Evolutionary conservation across 352 stramenopile genomes (phyloP).

Genomic region (Phytophthora aleatoria): DNA sequence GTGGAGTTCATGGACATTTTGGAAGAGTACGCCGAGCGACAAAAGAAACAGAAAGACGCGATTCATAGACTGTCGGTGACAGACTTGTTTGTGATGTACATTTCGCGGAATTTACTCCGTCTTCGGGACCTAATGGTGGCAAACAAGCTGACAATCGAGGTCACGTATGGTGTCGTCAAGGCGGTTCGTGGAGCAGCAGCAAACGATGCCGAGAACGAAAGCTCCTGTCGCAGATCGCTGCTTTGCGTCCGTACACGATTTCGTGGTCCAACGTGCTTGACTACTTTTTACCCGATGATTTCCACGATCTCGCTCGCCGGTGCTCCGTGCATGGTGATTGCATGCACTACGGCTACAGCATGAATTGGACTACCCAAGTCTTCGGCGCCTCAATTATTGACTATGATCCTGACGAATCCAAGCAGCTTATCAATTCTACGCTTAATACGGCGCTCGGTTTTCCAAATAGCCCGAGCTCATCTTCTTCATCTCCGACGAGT

Average conservation of each 20-base stretch:
- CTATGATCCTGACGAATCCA: conserved; percentile 2
- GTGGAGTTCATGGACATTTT: not conserved
- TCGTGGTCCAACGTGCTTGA: conserved; percentile 37
- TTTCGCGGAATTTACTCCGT: conserved; percentile 18
- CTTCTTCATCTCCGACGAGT: not conserved
- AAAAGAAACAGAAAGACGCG: not conserved
- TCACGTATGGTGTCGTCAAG: conserved; percentile 2
- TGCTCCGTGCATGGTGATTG: conserved; percentile 26
- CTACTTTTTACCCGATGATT: conserved; percentile 32
- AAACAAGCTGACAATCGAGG: conserved; percentile 2
- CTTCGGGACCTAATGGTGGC: conserved; percentile 7
- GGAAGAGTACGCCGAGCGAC: not conserved
- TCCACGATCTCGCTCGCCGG: conserved; percentile 35
- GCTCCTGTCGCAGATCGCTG: conserved; percentile 23
- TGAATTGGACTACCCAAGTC: conserved; percentile 35
- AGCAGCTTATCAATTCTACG: not conserved
- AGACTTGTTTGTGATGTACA: conserved; percentile 32
- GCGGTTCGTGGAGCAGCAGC: not conserved
- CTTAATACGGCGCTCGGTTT: conserved; percentile 23
- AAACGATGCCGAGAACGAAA: conserved; percentile 2
- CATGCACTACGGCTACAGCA: conserved; percentile 36
- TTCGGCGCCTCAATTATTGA: conserved; percentile 27
- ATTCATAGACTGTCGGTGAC: conserved; percentile 21
- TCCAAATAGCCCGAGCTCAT: not conserved
- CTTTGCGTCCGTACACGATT: conserved; percentile 27